Percentiles rank a stretch among this genome's conserved stretches.
These are phyloP conservation scores for Podospora tetraspora DNA, from an alignment of 495 filamentous ascomycete genomes.

Conservation along the genomic window DNA sequence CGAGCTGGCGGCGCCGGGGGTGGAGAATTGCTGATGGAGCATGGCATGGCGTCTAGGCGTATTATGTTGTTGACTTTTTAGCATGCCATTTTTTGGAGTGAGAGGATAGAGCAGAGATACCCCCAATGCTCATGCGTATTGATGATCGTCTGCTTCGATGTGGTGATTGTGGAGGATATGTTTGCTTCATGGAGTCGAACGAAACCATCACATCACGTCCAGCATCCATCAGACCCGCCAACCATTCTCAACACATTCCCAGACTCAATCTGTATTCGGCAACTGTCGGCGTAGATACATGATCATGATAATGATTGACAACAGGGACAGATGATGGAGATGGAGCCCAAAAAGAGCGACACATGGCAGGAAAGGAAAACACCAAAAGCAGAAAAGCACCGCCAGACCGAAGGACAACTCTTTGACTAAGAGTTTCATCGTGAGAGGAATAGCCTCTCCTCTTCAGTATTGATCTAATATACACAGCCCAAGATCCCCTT, in stretches of 20 bases:
- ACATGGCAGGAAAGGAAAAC: background rate
- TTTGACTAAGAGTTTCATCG: background rate
- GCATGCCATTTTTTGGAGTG: background rate
- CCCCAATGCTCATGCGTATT: background rate
- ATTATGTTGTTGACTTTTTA: background rate
- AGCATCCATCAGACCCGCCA: too few relatives aligned
- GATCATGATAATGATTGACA: background rate
- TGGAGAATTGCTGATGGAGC: slow-evolving; percentile 19
- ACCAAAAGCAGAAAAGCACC: background rate
- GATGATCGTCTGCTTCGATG: background rate
- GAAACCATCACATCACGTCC: too few relatives aligned
- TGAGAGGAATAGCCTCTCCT: background rate
- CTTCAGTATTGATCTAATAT: background rate
- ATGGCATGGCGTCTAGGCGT: background rate
- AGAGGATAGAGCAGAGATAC: background rate
- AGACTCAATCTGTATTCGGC: background rate
- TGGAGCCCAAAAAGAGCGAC: background rate
- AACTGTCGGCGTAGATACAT: background rate
- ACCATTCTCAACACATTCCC: background rate
- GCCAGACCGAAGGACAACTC: background rate
- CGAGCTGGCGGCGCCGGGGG: slow-evolving; percentile 21
- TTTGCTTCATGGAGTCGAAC: background rate
- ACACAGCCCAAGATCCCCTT: background rate
- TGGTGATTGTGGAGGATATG: background rate
- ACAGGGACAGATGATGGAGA: background rate